Evolutionary conservation across 1,139 yeast species (phyloP), one percentile per base, ranked within the genome.

Genomic region (Hemisphaericaspora subhashii): DNA sequence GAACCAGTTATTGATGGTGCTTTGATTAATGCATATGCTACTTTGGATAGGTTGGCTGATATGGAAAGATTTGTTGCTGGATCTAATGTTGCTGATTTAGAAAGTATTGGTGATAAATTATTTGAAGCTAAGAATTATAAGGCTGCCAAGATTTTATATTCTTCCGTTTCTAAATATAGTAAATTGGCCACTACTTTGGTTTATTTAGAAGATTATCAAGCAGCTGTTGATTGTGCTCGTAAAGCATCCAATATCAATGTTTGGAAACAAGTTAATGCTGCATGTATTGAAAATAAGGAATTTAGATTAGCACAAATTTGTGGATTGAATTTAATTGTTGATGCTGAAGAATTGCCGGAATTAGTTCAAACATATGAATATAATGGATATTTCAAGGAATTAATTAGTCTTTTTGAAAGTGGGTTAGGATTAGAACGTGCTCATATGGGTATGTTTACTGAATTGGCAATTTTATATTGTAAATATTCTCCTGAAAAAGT

Each of bases 381-480:
- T 63, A 81, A 85, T 54, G 99, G 98, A 35, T 88, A 88, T 68
- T 89, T 90, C 67, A 86, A 82, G 49, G 96, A 94, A 69, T 77
- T 94, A 48, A 86, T 92, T 51, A 79, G 96, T 13, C 78, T 92
- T 55, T 88, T 92, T 57, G 98, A 92, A 68, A 94, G 89, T 54
- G 98, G 98, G 52, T 77, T 92, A 45, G 95, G 96, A 37, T 78
- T 92, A 54, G 99, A 92, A 72, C 86, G 98, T 63, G 98, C 99
- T 28, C 98, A 94, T 61, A 92, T 92, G 98, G 98, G 98, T 55
- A 92, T 92, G 98, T 92, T 94, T 62, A 92, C 99, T 9, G 97
- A 90, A 64, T 77, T 94, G 57, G 96, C 98, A 14, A 76, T 87
- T 39, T 74, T 92, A 54, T 92, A 92, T 71, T 78, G 94, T 52